Base-by-base conservation (phyloP, 2,329 filamentous ascomycete species). In the Fusarium foetens region DNA sequence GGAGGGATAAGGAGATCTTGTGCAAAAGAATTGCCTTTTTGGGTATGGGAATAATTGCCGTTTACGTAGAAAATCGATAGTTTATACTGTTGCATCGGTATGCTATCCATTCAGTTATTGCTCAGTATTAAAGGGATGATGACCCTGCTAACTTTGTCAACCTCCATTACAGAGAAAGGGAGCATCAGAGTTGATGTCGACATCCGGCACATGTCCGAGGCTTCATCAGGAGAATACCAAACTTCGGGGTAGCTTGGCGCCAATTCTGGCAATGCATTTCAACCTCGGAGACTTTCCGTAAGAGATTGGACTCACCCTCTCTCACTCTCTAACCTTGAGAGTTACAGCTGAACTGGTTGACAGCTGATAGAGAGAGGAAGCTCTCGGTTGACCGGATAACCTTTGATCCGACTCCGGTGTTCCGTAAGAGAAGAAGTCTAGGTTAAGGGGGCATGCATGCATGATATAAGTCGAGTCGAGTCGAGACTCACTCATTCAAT, bases 231-330 rank as follows among this genome's bases (percentile, higher is more conserved):
- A 27, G 31, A 54, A 49, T 21, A 48, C 51, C 52, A 46, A 25
- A 66, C 42, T 51, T 33, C 53, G 46, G 63, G 49, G 19, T n/a
- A 48, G 29, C 51, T 70, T 70, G 66, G 66, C 58, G 66, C 66
- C 59, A 54, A 39, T 53, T 53, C 33, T 53, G 19, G 49, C 14
- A 38, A 53, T 38, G 33, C 33, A 53, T 38, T 65, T 66, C 14
- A 62, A 63, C 65, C 60, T 72, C 70, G 70, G 70, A 59, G 53
- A 70, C 48, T 72, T 63, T 70, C 70, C 70, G 68, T 70, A 35
- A 41, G 38, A 51, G 58, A n/a, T 23, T 33, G 33, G 41, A 31
- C 5, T 27, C 27, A 14, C 33, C 14, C 33, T 16, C 17, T 25
- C 27, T 46, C 14, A 11, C 16, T 21, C 49, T 52, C 49, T 52